Conservation (phyloP, 371 early-diverging fungal genomes). For the Mucor ambiguus region DNA sequence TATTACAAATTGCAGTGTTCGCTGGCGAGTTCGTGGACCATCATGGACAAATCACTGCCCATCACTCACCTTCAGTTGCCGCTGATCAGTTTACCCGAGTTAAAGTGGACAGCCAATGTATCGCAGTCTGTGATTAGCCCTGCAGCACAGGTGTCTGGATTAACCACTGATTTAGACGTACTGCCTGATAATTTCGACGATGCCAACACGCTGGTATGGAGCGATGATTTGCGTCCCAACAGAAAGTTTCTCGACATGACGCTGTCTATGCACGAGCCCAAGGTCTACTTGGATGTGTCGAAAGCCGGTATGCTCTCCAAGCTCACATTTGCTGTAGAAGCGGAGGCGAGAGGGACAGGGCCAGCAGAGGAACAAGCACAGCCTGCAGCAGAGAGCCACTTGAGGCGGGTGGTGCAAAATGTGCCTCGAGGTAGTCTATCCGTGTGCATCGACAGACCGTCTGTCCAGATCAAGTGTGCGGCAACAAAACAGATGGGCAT, state of each 20-base stretch:
- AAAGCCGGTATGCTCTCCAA: conserved; percentile 7
- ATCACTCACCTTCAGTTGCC: conserved; percentile 12
- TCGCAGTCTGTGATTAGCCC: conserved; percentile 12
- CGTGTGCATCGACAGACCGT: conserved; percentile 19
- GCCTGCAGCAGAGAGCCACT: background rate
- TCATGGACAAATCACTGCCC: conserved; percentile 17
- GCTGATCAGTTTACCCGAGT: conserved; percentile 20
- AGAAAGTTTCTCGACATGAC: conserved; percentile 11
- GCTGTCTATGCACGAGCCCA: conserved; percentile 13
- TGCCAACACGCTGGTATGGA: background rate
- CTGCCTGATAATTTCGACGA: background rate
- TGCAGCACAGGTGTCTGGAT: background rate
- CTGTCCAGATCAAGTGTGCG: conserved; percentile 11
- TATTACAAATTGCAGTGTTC: conserved; percentile 25
- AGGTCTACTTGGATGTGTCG: conserved; percentile 9
- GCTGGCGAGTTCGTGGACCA: conserved; percentile 19
- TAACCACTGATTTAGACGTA: background rate
- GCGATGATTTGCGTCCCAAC: conserved; percentile 22
- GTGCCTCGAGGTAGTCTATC: conserved; percentile 20
- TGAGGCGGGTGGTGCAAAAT: background rate
- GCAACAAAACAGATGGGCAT: conserved; percentile 6
- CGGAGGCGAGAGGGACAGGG: too few relatives aligned
- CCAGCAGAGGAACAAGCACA: too few relatives aligned
- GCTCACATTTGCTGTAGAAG: background rate
- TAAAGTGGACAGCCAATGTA: conserved; percentile 16